These are phyloP conservation scores for Carpinus viminea DNA, from an alignment of 306 rosid species.

Conservation along the genomic window DNA sequence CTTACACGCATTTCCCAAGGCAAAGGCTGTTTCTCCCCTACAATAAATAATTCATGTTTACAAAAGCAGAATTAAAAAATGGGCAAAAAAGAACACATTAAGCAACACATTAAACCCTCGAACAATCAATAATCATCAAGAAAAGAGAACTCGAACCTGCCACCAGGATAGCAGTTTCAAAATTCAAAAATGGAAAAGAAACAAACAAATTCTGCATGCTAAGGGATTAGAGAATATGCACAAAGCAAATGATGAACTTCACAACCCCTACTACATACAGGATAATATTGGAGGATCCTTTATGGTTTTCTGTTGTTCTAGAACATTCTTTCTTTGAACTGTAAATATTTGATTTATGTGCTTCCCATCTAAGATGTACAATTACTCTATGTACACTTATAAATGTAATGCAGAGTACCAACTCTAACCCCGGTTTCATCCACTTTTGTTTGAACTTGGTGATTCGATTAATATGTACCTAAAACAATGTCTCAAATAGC, in stretches of 20 bases:
- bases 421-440: background rate
- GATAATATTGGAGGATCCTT: background rate
- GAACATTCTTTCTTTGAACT: background rate
- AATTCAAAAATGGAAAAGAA: background rate
- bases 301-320: background rate
- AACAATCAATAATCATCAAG: background rate
- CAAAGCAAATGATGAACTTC: no score
- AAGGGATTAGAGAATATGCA: no score
- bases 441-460: background rate
- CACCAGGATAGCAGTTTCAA: background rate
- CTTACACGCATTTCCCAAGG: slow-evolving; percentile 97
- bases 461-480: background rate
- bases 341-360: background rate
- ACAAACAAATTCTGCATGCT: background rate
- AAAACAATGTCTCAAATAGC: background rate
- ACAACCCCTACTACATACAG: background rate
- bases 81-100: background rate
- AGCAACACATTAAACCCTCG: background rate
- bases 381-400: background rate
- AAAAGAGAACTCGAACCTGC: background rate
- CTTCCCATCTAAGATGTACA: background rate
- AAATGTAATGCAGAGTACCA: background rate
- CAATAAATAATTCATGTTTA: slow-evolving; percentile 17
- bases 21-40: slow-evolving; percentile 93
- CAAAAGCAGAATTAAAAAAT: slow-evolving; percentile 11